Conservation (phyloP, 1,284 basidiomycete genomes). For the Cutaneotrichosporon mucoides region DNA sequence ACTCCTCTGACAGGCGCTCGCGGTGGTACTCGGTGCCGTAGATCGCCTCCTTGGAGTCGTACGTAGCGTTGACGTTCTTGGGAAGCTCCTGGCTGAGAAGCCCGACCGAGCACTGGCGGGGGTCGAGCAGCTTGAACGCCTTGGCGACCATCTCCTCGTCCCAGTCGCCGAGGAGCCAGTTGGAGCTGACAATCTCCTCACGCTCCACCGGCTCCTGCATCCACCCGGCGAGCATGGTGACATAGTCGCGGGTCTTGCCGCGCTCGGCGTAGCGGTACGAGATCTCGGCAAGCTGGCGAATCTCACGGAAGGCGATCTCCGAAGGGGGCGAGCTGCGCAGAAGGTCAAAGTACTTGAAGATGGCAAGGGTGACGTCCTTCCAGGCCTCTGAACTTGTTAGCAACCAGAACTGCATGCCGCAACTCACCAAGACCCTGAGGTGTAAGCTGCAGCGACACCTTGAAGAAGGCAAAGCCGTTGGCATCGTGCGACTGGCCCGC, state of each 20-base stretch:
- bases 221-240: slow-evolving; percentile 68
- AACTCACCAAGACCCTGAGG: slow-evolving; percentile 77
- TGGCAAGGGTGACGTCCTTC: slow-evolving; percentile 64
- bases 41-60: slow-evolving; percentile 70
- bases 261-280: slow-evolving; percentile 90
- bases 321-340: slow-evolving; percentile 65
- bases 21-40: slow-evolving; percentile 81
- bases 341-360: slow-evolving; percentile 85
- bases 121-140: slow-evolving; percentile 63
- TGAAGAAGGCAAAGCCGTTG: slow-evolving; percentile 85
- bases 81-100: slow-evolving; percentile 55
- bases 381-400: slow-evolving; percentile 60
- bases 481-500: slow-evolving; percentile 64
- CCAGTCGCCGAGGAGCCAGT: slow-evolving; percentile 76
- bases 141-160: slow-evolving; percentile 59
- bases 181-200: slow-evolving; percentile 70
- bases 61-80: slow-evolving; percentile 57
- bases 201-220: slow-evolving; percentile 67
- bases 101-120: slow-evolving; percentile 53
- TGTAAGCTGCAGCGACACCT: slow-evolving; percentile 75
- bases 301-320: slow-evolving; percentile 73
- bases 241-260: slow-evolving; percentile 70
- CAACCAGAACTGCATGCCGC: slow-evolving; percentile 2
- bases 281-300: slow-evolving; percentile 66
- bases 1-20: slow-evolving; percentile 61